Conservation (phyloP, 192 early-diverging fungal species). For the Coemansia sp. region DNA sequence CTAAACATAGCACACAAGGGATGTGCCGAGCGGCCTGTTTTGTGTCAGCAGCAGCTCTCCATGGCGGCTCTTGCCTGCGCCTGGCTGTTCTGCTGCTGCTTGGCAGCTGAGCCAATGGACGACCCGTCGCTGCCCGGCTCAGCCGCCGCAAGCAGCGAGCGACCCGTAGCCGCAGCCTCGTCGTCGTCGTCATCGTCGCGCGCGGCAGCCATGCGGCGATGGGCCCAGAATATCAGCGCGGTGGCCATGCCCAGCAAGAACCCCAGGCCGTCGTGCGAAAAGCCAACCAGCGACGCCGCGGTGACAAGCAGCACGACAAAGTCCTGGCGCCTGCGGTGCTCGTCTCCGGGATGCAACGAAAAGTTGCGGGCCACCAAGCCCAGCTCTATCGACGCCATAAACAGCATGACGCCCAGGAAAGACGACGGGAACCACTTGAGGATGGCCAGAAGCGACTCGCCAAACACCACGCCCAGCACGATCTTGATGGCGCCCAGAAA, state of each 20-base stretch:
- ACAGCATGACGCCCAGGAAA: constrained; percentile 83
- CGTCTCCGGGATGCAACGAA: constrained; percentile 28
- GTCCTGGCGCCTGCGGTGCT: constrained; percentile 41
- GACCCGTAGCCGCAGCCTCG: not conserved
- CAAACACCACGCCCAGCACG: constrained; percentile 77
- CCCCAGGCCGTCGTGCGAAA: constrained; percentile 78
- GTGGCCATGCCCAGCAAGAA: constrained; percentile 67
- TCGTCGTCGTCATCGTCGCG: not conserved
- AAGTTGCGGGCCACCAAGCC: constrained; percentile 54
- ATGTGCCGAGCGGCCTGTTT: too few relatives aligned
- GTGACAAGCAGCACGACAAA: constrained; percentile 73
- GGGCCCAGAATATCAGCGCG: constrained; percentile 46
- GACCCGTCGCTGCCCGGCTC: not conserved
- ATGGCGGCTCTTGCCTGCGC: constrained; percentile 13
- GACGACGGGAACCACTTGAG: constrained; percentile 71
- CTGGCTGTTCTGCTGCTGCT: not conserved
- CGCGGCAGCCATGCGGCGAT: constrained; percentile 1
- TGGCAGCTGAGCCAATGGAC: not conserved
- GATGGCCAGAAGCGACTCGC: constrained; percentile 68
- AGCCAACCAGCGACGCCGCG: constrained; percentile 65
- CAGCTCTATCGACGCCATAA: constrained; percentile 77
- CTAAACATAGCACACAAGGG: too few relatives aligned
- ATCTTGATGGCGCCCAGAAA: constrained; percentile 75
- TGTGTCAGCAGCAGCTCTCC: constrained; percentile 15
- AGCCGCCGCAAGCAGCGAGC: not conserved